Base-by-base conservation (phyloP, 2,329 filamentous ascomycete species). In the Penicillium sp. region DNA sequence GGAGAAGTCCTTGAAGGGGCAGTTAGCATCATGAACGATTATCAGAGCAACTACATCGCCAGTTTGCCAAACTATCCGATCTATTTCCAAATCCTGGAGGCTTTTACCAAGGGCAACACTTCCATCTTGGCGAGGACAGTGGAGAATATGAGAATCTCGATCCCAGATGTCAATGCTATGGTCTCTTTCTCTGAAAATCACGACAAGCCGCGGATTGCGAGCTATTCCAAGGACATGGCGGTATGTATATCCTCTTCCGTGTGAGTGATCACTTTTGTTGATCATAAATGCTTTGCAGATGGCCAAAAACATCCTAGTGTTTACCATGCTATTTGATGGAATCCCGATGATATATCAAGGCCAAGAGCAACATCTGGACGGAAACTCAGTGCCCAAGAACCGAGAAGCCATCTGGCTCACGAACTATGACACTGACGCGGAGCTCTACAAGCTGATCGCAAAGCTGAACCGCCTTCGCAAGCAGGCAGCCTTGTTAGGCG, bases 261-360 rank as follows among this genome's bases (percentile, higher is more conserved):
- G 9, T 42, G 25, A 44, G 12, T n/a, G n/a, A 41, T 40, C n/a
- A 42, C 35, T 16, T 12, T 51, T 35, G 45, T 47, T 61, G 9
- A 62, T 26, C 22, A 30, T 22, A 1, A 1, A 5, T 43, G 12
- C 17, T 10, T 19, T 25, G 1, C 43, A 69, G 68, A 75, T 85
- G 2, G 80, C 84, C 22, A 82, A 84, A 68, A 88, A 88, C 59
- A 78, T 82, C 3, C 75, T 88, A 30, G 77, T 84, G 0, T 88
- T 83, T 62, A 82, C 81, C n/a, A 78, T 88, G 25, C 77, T 88
- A 8, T 65, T 66, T 19, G 70, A 86, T 47, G 85, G 85, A 10
- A 82, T 88, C 10, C 63, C 63, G 11, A 59, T 66, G 56, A 55
- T 66, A 22, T 65, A 65, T n/a, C 56, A 65, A 47, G 62, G 61